Percentiles rank a stretch among this genome's conserved stretches.
phyloP scores from a whole-genome alignment of 768 basidiomycete species.

The Leucosporidium yakuticum region DNA sequence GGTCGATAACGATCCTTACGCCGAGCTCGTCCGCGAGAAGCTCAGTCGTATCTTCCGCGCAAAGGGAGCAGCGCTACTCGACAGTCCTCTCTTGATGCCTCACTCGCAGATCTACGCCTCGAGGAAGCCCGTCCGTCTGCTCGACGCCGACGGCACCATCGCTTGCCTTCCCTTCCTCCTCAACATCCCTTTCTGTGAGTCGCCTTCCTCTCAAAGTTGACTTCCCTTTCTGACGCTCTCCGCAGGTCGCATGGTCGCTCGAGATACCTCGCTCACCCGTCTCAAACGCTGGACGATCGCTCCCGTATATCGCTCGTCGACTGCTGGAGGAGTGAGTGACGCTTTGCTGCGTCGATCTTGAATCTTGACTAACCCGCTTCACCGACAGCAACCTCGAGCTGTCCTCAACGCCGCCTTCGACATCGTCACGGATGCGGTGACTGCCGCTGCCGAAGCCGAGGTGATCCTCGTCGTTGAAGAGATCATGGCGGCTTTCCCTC shows the following conservation, averaged over 20 bases:
- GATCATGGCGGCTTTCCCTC: conserved; percentile 28
- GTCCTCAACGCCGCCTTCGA: conserved; percentile 40
- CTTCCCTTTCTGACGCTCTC: neutral
- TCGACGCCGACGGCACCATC: conserved; percentile 33
- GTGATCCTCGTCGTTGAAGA: conserved; percentile 36
- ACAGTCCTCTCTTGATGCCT: conserved; percentile 37
- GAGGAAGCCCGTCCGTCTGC: conserved; percentile 33
- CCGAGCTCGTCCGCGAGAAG: conserved; percentile 35
- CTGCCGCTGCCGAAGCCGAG: conserved; percentile 41
- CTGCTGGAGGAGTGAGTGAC: conserved; percentile 35
- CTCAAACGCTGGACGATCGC: conserved; percentile 41
- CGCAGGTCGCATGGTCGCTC: conserved; percentile 36
- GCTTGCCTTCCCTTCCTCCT: conserved; percentile 3
- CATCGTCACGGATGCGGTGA: conserved; percentile 38
- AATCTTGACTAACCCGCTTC: too few species aligned
- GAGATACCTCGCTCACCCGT: conserved; percentile 34
- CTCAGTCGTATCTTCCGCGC: conserved; percentile 35
- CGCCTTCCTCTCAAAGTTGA: neutral
- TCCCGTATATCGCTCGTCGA: conserved; percentile 34
- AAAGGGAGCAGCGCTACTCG: conserved; percentile 35
- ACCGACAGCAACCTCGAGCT: conserved; percentile 32
- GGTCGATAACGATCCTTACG: conserved; percentile 36
- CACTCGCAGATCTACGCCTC: conserved; percentile 34
- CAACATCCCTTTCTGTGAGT: conserved; percentile 35
- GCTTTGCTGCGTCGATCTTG: neutral